phyloP scores from a whole-genome alignment of 352 stramenopile genomes.

The Globisporangium okanoganense region DNA sequence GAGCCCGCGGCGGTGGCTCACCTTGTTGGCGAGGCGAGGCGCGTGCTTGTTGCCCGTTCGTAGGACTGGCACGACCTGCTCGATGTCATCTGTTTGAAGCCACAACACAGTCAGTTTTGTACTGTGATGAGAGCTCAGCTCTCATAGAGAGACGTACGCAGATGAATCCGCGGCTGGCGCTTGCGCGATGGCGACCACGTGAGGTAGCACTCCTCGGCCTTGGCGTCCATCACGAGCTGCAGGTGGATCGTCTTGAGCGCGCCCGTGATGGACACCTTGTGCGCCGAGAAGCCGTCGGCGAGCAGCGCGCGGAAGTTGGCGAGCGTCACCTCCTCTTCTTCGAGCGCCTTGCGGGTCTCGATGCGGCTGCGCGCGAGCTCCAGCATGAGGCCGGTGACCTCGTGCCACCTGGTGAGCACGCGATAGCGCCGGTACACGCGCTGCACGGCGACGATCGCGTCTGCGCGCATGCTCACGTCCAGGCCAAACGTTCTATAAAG shows the following conservation, averaged over 20 bases:
- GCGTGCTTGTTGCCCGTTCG: constrained; percentile 50
- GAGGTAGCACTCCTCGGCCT: constrained; percentile 55
- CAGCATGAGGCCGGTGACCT: constrained; percentile 32
- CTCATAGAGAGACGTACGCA: constrained; percentile 36
- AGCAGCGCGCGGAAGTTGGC: constrained; percentile 52
- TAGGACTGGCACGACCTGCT: constrained; percentile 47
- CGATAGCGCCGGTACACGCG: constrained; percentile 43
- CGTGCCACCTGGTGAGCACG: constrained; percentile 35
- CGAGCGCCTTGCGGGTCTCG: constrained; percentile 15
- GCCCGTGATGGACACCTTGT: constrained; percentile 70
- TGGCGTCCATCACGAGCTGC: constrained; percentile 37
- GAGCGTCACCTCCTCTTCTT: constrained; percentile 44
- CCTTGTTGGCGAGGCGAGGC: constrained; percentile 50
- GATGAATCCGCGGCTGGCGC: constrained; percentile 47
- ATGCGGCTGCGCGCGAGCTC: constrained; percentile 34
- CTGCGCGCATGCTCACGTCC: constrained; percentile 15
- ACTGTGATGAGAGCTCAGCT: not conserved
- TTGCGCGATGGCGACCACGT: constrained; percentile 76
- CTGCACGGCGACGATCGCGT: constrained; percentile 24
- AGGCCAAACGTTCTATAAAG: constrained; percentile 17
- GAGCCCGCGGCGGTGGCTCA: constrained; percentile 54
- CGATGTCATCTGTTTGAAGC: constrained; percentile 46
- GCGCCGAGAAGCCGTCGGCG: constrained; percentile 44
- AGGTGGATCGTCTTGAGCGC: constrained; percentile 64
- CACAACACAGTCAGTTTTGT: not conserved